Evolutionary conservation across 352 stramenopile species (phyloP).

Genomic region (Aphanomyces astaci): DNA sequence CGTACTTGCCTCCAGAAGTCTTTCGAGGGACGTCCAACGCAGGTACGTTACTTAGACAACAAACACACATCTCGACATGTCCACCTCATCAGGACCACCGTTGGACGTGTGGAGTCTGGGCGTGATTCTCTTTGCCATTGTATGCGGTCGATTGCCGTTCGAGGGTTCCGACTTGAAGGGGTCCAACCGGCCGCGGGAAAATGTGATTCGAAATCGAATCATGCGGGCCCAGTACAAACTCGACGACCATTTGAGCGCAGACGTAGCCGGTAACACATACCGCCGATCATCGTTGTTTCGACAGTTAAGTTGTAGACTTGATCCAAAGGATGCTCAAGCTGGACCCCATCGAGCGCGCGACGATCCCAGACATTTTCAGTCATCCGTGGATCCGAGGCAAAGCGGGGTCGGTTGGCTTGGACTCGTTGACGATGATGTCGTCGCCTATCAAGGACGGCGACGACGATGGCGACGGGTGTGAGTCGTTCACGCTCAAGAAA

Average conservation of each 20-base stretch:
- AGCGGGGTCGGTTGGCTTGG: not conserved
- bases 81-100: conserved; percentile 42
- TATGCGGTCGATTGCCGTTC: conserved; percentile 76
- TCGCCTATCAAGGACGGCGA: conserved; percentile 19
- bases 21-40: conserved; percentile 76
- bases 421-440: conserved; percentile 1
- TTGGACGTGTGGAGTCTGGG: conserved; percentile 88
- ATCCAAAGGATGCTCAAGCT: conserved; percentile 70
- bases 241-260: conserved; percentile 58
- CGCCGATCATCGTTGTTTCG: too few relatives aligned
- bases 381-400: conserved; percentile 64
- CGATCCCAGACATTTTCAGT: conserved; percentile 79
- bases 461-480: conserved; percentile 17
- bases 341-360: conserved; percentile 68
- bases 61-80: too few relatives aligned
- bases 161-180: conserved; percentile 71
- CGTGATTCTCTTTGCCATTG: conserved; percentile 80
- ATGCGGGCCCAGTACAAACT: conserved; percentile 81
- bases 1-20: conserved; percentile 81
- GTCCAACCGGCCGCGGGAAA: conserved; percentile 63
- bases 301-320: conserved; percentile 59
- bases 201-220: conserved; percentile 79
- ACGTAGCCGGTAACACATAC: conserved; percentile 43
- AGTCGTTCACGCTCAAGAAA: conserved; percentile 22
- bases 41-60: too few relatives aligned